Base-by-base conservation (phyloP, 2,329 filamentous ascomycete genomes). In the Byssothecium circinans region DNA sequence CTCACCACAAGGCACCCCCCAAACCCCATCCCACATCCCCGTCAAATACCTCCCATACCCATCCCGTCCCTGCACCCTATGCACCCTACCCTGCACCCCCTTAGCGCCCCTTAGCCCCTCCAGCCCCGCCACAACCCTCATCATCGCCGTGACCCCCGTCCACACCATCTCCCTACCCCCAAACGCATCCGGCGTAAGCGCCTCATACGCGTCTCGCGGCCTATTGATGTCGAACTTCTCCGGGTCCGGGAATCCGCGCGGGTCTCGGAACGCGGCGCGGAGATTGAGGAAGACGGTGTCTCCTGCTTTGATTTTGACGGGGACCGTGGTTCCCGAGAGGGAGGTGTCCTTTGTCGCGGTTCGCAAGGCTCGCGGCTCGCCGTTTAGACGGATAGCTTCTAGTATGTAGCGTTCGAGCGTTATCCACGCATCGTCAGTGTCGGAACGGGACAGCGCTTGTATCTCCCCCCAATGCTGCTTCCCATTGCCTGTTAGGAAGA, bases 401-500 rank as follows among this genome's bases (percentile, higher is more conserved):
- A 78, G 66, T 47, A 74, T 58, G 61, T 82, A 83, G 65, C 77
- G 73, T 62, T 77, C 71, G 8, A 83, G 66, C 18, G 72, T 68
- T 36, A 78, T 73, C 54, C 78, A 55, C 68, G 75, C 56, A 69
- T 73, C 30, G 58, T 73, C 30, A 69, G 74, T 57, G 30, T 69
- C 62, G 20, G 78, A 67, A 34, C 72, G 69, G 1, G 80, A 77
- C 11, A 82, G 68, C 1, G 65, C 60, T 30, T 78, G 73, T 33
- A 82, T 78, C 8, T 74, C 70, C 2, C 73, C 64, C 56, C 79
- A 73, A 62, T 81, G 73, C 29, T 71, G 55, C n/a, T 56, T 53
- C 27, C 78, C 79, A 17, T 75, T 73, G 27, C 77, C 75, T 2
- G 60, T 49, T 37, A 84, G 71, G 62, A 81, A 83, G 60, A 77